Percentiles rank a stretch among this genome's conserved stretches.
Conservation (phyloP, 441 rosid species). For the Manihot esculenta region DNA sequence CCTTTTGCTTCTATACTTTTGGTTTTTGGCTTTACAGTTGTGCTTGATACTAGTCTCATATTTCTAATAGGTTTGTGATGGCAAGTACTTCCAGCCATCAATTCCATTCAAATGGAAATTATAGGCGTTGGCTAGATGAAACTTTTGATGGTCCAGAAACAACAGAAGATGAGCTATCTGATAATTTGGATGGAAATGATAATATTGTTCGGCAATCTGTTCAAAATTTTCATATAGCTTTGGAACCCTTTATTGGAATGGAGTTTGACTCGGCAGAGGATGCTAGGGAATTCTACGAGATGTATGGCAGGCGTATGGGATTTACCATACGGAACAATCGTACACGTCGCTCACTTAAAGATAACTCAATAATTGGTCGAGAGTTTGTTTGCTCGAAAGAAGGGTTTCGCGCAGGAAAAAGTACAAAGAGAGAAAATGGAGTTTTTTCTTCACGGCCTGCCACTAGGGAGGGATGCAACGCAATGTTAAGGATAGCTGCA, state of each 20-base stretch:
- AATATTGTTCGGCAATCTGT: slow-evolving; percentile 21
- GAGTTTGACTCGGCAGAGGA: slow-evolving; percentile 45
- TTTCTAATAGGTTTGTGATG: slow-evolving; percentile 30
- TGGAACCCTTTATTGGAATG: slow-evolving; percentile 35
- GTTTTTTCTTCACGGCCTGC: slow-evolving; percentile 27
- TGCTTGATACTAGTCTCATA: not conserved
- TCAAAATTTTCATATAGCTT: slow-evolving; percentile 21
- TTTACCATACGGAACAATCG: slow-evolving; percentile 44
- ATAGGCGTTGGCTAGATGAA: slow-evolving; percentile 35
- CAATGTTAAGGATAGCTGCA: slow-evolving; percentile 40
- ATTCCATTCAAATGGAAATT: slow-evolving; percentile 27
- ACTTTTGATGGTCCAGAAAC: slow-evolving; percentile 38
- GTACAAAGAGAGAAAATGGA: slow-evolving; percentile 19
- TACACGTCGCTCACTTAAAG: slow-evolving; percentile 40
- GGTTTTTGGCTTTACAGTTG: not conserved
- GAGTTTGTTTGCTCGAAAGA: slow-evolving; percentile 46
- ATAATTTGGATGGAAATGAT: slow-evolving; percentile 29
- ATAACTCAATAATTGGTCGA: slow-evolving; percentile 41
- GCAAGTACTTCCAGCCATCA: slow-evolving; percentile 33
- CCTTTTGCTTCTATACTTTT: not conserved
- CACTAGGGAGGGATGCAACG: slow-evolving; percentile 43
- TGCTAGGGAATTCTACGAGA: slow-evolving; percentile 45
- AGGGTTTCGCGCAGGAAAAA: slow-evolving; percentile 35
- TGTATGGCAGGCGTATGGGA: slow-evolving; percentile 38
- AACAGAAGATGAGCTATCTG: slow-evolving; percentile 35